Evolutionary conservation across 2,329 filamentous ascomycete genomes (phyloP).

Genomic region (Amauroascus niger): DNA sequence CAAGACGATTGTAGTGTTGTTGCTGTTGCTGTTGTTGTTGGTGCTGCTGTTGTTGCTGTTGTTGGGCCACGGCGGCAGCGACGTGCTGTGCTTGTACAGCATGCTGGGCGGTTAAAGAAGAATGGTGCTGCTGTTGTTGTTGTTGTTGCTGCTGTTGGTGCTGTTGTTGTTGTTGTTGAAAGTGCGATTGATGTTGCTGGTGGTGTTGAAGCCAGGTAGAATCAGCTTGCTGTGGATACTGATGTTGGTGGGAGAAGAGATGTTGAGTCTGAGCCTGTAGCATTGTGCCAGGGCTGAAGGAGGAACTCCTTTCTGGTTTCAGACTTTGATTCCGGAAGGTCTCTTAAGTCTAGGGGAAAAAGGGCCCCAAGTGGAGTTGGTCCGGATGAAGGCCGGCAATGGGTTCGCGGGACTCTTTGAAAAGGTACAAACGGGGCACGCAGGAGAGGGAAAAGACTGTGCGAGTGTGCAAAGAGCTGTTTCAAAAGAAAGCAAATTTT

Average conservation of each 20-base stretch:
- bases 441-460: neutral
- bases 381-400: neutral
- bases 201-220: constrained; percentile 43
- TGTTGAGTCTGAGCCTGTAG: constrained; percentile 48
- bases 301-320: neutral
- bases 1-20: constrained; percentile 62
- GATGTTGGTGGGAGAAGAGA: constrained; percentile 52
- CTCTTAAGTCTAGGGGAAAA: neutral
- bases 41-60: constrained; percentile 32
- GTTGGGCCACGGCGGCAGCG: constrained; percentile 27
- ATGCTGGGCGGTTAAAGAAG: constrained; percentile 24
- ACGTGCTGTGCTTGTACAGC: constrained; percentile 30
- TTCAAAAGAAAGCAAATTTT: neutral
- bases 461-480: neutral
- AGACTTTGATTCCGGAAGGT: neutral
- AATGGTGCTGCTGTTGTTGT: too few species aligned
- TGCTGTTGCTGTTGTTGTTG: constrained; percentile 28
- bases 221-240: constrained; percentile 41
- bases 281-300: constrained; percentile 29
- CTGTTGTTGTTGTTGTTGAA: constrained; percentile 29
- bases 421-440: neutral
- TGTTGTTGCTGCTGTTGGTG: constrained; percentile 30
- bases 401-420: neutral
- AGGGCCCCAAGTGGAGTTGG: constrained; percentile 1
- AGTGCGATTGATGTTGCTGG: constrained; percentile 39